A percentile compares a stretch with the other conserved stretches of the same genome.
These are phyloP conservation scores for Pyricularia grisea DNA, from an alignment of 2,329 filamentous ascomycete species.

Conservation along the genomic window DNA sequence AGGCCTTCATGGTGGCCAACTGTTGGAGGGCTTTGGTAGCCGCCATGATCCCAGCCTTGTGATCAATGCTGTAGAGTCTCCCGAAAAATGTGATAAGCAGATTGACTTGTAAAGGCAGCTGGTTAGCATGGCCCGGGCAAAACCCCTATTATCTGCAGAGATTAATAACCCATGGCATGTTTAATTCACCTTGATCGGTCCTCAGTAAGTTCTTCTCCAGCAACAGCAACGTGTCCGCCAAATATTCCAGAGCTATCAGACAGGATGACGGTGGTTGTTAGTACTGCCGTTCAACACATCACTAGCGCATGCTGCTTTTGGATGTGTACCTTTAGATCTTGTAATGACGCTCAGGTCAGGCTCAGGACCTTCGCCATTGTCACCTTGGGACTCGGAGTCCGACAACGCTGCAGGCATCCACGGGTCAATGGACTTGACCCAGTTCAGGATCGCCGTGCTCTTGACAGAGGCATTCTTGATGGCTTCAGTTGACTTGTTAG, in stretches of 20 bases:
- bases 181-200: slow-evolving; percentile 34
- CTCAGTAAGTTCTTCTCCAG: slow-evolving; percentile 36
- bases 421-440: slow-evolving; percentile 19
- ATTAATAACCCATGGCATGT: not conserved
- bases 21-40: slow-evolving; percentile 42
- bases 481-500: slow-evolving; percentile 6
- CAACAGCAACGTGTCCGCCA: slow-evolving; percentile 42
- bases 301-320: not conserved
- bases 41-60: slow-evolving; percentile 47
- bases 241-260: slow-evolving; percentile 41
- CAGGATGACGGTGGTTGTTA: not conserved
- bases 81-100: slow-evolving; percentile 41
- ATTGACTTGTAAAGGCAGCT: slow-evolving; percentile 12
- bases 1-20: slow-evolving; percentile 39
- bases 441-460: slow-evolving; percentile 12
- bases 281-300: not conserved
- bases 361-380: slow-evolving; percentile 14
- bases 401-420: slow-evolving; percentile 21
- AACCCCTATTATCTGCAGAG: not conserved
- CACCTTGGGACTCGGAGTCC: slow-evolving; percentile 5
- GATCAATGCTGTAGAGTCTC: slow-evolving; percentile 48
- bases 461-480: slow-evolving; percentile 12
- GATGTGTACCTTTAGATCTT: slow-evolving; percentile 36
- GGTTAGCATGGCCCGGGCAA: not conserved
- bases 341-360: slow-evolving; percentile 37